Percentiles rank a stretch among this genome's conserved stretches.
Conservation (phyloP, 2,329 filamentous ascomycete species). For the Ophiocordyceps camponoti-floridani region DNA sequence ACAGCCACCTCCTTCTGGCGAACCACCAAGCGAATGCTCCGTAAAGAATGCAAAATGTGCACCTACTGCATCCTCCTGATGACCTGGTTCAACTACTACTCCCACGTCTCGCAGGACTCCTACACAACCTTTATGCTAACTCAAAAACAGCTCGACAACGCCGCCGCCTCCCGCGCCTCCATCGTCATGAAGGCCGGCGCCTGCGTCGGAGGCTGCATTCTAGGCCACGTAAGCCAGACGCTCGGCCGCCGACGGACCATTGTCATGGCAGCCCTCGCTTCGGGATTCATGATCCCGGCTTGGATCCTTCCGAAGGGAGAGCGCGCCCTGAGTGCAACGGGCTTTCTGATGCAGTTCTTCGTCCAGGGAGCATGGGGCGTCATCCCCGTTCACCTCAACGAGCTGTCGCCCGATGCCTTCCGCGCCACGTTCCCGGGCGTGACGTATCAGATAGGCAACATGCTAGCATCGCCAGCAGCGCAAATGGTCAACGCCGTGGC, state of each 20-base stretch:
- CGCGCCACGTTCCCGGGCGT: slow-evolving; percentile 53
- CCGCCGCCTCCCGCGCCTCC: slow-evolving; percentile 50
- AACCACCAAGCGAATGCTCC: slow-evolving; percentile 51
- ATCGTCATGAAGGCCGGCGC: slow-evolving; percentile 69
- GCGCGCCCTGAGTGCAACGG: slow-evolving; percentile 38
- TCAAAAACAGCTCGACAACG: slow-evolving; percentile 50
- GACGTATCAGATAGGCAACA: slow-evolving; percentile 59
- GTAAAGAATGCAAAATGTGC: slow-evolving; percentile 57
- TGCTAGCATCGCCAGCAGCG: slow-evolving; percentile 53
- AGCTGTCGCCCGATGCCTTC: slow-evolving; percentile 53
- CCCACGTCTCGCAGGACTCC: slow-evolving; percentile 63
- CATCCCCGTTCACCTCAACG: slow-evolving; percentile 57
- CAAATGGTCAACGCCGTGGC: slow-evolving; percentile 65
- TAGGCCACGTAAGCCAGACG: slow-evolving; percentile 61
- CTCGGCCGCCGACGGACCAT: slow-evolving; percentile 56
- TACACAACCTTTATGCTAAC: slow-evolving; percentile 68
- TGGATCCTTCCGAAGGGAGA: slow-evolving; percentile 51
- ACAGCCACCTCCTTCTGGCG: slow-evolving; percentile 41
- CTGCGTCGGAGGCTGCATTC: slow-evolving; percentile 53
- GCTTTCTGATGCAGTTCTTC: slow-evolving; percentile 55
- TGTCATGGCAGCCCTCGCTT: slow-evolving; percentile 39
- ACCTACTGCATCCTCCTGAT: slow-evolving; percentile 64
- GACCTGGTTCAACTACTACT: slow-evolving; percentile 62
- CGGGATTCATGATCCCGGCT: slow-evolving; percentile 45
- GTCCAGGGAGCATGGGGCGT: slow-evolving; percentile 50